A percentile compares a stretch with the other conserved stretches of the same genome.
phyloP scores from a whole-genome alignment of 2,329 filamentous ascomycete genomes.

The Penicillium sp. region DNA sequence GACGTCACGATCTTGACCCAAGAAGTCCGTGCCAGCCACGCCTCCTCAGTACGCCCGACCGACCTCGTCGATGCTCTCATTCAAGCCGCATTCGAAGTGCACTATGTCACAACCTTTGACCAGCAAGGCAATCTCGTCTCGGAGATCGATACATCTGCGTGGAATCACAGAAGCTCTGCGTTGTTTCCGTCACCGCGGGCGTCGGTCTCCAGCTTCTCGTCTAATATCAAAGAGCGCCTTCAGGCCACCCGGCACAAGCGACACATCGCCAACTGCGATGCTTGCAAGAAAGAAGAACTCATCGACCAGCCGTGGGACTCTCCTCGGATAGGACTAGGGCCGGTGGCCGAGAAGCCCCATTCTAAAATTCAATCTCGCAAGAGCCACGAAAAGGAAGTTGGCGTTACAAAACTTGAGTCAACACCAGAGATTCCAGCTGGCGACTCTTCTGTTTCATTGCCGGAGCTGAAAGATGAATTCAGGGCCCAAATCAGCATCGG shows the following conservation, averaged over 20 bases:
- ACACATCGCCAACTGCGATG: slow-evolving; percentile 54
- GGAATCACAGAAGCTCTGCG: slow-evolving; percentile 30
- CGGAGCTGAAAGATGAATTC: slow-evolving; percentile 19
- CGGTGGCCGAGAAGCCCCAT: slow-evolving; percentile 14
- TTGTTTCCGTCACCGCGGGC: slow-evolving; percentile 23
- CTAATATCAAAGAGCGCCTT: slow-evolving; percentile 22
- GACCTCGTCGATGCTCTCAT: slow-evolving; percentile 42
- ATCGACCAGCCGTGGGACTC: slow-evolving; percentile 18
- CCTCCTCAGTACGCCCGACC: slow-evolving; percentile 28
- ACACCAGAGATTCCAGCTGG: neutral
- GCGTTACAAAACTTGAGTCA: neutral
- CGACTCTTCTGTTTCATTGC: slow-evolving; percentile 1
- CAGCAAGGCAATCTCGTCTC: slow-evolving; percentile 29
- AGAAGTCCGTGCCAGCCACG: slow-evolving; percentile 46
- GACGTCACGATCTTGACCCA: slow-evolving; percentile 48
- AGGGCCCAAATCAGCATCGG: slow-evolving; percentile 53
- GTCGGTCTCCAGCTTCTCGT: slow-evolving; percentile 19
- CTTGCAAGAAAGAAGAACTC: slow-evolving; percentile 47
- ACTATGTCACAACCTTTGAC: slow-evolving; percentile 45
- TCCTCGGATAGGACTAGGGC: slow-evolving; percentile 14
- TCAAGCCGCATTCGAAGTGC: slow-evolving; percentile 50
- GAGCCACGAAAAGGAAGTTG: slow-evolving; percentile 1
- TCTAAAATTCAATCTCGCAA: neutral
- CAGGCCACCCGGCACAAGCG: slow-evolving; percentile 27
- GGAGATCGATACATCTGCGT: slow-evolving; percentile 38